phyloP scores from a whole-genome alignment of 2,329 filamentous ascomycete genomes.

The Penicillium occitanis region DNA sequence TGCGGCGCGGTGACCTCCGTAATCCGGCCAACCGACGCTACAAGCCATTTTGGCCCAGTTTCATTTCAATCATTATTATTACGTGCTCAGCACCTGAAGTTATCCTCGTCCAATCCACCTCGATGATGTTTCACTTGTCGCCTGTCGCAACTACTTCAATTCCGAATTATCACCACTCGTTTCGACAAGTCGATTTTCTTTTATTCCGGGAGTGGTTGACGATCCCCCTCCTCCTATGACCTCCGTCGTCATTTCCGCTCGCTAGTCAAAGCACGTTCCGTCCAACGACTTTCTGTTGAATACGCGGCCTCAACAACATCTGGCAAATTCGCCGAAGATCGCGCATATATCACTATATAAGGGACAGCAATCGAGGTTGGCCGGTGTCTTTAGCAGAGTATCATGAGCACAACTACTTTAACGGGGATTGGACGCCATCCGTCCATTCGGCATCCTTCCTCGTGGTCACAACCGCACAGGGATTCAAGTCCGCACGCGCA shows the following conservation, averaged over 20 bases:
- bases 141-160: neutral
- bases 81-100: neutral
- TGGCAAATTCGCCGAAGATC: neutral
- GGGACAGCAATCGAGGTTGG: neutral
- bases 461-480: constrained; percentile 34
- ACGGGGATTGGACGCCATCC: constrained; percentile 42
- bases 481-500: constrained; percentile 32
- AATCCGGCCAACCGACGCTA: constrained; percentile 19
- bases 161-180: neutral
- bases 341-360: neutral
- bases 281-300: neutral
- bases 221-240: neutral
- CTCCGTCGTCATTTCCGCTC: constrained; percentile 10
- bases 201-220: neutral
- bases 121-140: constrained; percentile 9
- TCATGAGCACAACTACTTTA: constrained; percentile 44
- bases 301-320: neutral
- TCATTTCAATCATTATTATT: constrained; percentile 15
- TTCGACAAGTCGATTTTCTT: neutral
- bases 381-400: neutral
- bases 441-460: constrained; percentile 37
- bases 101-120: constrained; percentile 5
- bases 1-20: constrained; percentile 20
- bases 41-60: constrained; percentile 13
- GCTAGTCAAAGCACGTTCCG: constrained; percentile 5